Base-by-base conservation (phyloP, 2,329 filamentous ascomycete species). In the Claviceps citrina region DNA sequence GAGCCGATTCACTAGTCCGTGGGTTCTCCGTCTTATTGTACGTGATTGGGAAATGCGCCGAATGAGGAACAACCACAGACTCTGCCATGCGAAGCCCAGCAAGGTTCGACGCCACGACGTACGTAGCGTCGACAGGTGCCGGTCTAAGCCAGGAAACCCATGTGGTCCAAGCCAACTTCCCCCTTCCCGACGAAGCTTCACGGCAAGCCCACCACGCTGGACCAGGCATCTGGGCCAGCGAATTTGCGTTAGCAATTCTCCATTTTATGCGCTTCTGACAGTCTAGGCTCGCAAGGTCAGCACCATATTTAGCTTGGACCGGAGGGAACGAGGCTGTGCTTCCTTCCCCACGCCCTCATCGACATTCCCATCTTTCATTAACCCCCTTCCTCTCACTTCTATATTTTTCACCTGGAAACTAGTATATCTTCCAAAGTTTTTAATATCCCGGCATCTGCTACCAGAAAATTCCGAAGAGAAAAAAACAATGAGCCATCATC, bases 401-500 rank as follows among this genome's bases (percentile, higher is more conserved):
- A 2, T 12, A 13, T 33, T 19, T 15, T 30, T 18, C n/a, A 16
- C 5, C 9, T 31, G 13, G 22, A 34, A n/a, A 16, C 28, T 36
- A 25, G 28, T 18, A 15, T 28, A n/a, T 35, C 24, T 10, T 15
- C 8, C 13, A 8, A n/a, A 12, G 10, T 32, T n/a, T n/a, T n/a
- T n/a, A n/a, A n/a, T n/a, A n/a, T n/a, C n/a, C n/a, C n/a, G n/a
- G n/a, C n/a, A n/a, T n/a, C n/a, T n/a, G n/a, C n/a, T n/a, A n/a
- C n/a, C n/a, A n/a, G n/a, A n/a, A n/a, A n/a, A n/a, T n/a, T n/a
- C n/a, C n/a, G 13, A 36, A 28, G n/a, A 13, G 12, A 20, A 36
- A 28, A 39, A 22, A 38, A 43, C 24, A 8, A 44, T 43, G 43
- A 39, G 26, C 43, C 33, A 38, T 25, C 43, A 40, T 31, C 26